Evolutionary conservation across 2,329 filamentous ascomycete genomes (phyloP).

Genomic region (Cytospora piceicola): DNA sequence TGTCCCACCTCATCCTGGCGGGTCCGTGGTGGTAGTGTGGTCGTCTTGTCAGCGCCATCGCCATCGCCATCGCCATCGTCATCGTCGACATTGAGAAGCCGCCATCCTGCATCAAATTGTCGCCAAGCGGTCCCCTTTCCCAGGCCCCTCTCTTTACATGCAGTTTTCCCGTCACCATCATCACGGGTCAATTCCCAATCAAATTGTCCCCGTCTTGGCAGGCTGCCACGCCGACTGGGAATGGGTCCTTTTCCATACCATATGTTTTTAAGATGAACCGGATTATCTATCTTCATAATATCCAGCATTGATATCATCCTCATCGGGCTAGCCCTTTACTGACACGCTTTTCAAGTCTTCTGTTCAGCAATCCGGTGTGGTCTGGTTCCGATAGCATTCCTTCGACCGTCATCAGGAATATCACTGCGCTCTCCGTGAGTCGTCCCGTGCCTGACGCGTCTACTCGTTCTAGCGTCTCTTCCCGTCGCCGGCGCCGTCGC

Average conservation of each 20-base stretch:
- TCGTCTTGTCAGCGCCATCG: not conserved
- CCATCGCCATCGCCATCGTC: not conserved
- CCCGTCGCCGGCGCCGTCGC: conserved; percentile 1
- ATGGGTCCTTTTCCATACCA: not conserved
- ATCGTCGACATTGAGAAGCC: not conserved
- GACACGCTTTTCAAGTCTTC: conserved; percentile 47
- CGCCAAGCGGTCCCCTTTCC: not conserved
- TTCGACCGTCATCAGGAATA: conserved; percentile 59
- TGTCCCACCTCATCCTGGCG: not conserved
- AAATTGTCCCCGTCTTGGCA: not conserved
- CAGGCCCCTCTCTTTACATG: not conserved
- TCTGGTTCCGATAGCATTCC: conserved; percentile 53
- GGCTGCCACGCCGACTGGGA: not conserved
- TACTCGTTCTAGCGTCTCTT: not conserved
- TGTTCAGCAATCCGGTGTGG: conserved; percentile 64
- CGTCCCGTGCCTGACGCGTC: conserved; percentile 3
- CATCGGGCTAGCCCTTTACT: conserved; percentile 20
- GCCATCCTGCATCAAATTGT: not conserved
- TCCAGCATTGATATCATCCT: conserved; percentile 2
- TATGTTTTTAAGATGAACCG: not conserved
- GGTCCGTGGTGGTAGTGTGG: not conserved
- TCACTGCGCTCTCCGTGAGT: conserved; percentile 60
- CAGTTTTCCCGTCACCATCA: not conserved
- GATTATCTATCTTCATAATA: not conserved
- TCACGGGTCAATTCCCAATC: not conserved